A percentile compares a stretch with the other conserved stretches of the same genome.
Evolutionary conservation across 345 rosid species (phyloP).

Genomic region (Cardamine resedifolia): DNA sequence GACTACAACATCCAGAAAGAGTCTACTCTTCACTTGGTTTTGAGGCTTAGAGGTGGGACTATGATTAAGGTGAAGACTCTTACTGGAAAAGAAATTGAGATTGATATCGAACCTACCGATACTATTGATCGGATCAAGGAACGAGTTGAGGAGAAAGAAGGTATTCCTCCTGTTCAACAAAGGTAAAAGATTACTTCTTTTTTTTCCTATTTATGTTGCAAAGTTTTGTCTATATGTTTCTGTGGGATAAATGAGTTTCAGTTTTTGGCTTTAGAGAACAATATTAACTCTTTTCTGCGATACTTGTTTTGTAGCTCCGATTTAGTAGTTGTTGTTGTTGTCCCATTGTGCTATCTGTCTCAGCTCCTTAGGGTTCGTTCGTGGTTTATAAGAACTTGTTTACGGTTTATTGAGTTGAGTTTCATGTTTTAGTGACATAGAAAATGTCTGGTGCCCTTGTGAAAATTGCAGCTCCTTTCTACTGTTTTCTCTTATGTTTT

Average conservation of each 20-base stretch:
- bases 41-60: constrained; percentile 95
- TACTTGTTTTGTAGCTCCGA: not conserved
- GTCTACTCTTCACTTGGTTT: constrained; percentile 84
- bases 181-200: constrained; percentile 41
- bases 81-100: constrained; percentile 92
- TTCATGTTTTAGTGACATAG: not conserved
- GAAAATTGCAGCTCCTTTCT: not conserved
- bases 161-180: constrained; percentile 97
- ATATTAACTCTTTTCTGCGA: not conserved
- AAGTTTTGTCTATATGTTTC: not conserved
- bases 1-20: constrained; percentile 92
- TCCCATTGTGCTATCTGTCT: not conserved
- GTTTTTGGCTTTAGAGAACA: not conserved
- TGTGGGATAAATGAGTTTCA: not conserved
- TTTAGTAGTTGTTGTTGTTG: not conserved
- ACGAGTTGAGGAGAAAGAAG: constrained; percentile 93
- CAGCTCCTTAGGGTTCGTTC: not conserved
- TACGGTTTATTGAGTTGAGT: not conserved
- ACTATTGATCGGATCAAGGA: constrained; percentile 94
- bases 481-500: not conserved
- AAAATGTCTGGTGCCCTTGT: not conserved
- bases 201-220: not conserved
- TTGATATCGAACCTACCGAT: constrained; percentile 91
- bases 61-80: constrained; percentile 97
- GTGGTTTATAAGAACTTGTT: not conserved